Evolutionary conservation across 2,329 filamentous ascomycete species (phyloP).

Genomic region (Calonectria multiphialidica): DNA sequence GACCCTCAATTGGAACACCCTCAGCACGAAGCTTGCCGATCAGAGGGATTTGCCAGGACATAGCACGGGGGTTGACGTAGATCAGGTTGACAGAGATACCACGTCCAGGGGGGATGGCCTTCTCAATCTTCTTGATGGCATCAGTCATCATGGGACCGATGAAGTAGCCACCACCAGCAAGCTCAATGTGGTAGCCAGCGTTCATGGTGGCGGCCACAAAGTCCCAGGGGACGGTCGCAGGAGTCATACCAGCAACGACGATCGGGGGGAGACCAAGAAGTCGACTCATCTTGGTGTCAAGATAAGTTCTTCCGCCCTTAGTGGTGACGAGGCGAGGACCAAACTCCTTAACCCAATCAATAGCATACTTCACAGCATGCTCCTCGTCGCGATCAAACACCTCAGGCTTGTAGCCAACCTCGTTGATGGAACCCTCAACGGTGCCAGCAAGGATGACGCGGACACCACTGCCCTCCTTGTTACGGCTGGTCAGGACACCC

Average conservation of each 20-base stretch:
- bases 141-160: slow-evolving; percentile 85
- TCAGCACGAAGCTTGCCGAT: slow-evolving; percentile 84
- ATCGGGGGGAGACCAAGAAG: slow-evolving; percentile 87
- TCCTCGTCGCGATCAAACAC: slow-evolving; percentile 97
- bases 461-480: slow-evolving; percentile 98
- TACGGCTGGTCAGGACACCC: slow-evolving; percentile 95
- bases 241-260: slow-evolving; percentile 95
- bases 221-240: slow-evolving; percentile 88
- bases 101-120: slow-evolving; percentile 83
- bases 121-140: slow-evolving; percentile 87
- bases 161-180: slow-evolving; percentile 92
- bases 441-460: slow-evolving; percentile 94
- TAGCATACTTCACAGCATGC: slow-evolving; percentile 92
- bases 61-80: slow-evolving; percentile 89
- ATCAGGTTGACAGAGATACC: slow-evolving; percentile 93
- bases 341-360: slow-evolving; percentile 98
- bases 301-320: slow-evolving; percentile 87
- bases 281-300: slow-evolving; percentile 96
- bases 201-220: slow-evolving; percentile 95
- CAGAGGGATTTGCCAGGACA: slow-evolving; percentile 93
- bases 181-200: slow-evolving; percentile 92
- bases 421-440: slow-evolving; percentile 89
- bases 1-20: slow-evolving; percentile 90
- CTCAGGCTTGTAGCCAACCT: slow-evolving; percentile 98
- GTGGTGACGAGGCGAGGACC: slow-evolving; percentile 93